Evolutionary conservation across 345 rosid species (phyloP).

Genomic region (Rhizophora apiculata): DNA sequence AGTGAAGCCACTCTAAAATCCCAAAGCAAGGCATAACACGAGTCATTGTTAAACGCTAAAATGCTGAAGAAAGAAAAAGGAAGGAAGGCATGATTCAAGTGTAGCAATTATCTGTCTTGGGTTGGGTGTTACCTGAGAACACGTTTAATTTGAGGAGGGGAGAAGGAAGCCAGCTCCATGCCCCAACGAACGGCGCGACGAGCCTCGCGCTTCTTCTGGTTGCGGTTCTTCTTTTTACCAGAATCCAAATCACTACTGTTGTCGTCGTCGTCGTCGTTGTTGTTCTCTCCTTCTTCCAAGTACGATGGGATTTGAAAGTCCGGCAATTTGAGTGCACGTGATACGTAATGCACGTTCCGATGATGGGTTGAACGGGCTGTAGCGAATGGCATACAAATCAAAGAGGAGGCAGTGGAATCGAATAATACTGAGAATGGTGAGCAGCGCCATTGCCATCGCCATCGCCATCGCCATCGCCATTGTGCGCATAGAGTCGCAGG

Average conservation of each 20-base stretch:
- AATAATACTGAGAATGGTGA: conserved; percentile 17
- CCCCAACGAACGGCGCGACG: conserved; percentile 83
- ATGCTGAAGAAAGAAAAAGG: background rate
- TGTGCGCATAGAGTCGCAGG: no score
- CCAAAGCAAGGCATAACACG: background rate
- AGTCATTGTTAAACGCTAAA: no score
- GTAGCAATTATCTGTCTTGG: no score
- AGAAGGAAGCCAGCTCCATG: conserved; percentile 72
- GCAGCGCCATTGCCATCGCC: background rate
- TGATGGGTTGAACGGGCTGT: conserved; percentile 25
- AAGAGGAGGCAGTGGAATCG: background rate
- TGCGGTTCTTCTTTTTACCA: conserved; percentile 55
- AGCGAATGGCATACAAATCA: conserved; percentile 18
- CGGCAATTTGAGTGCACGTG: conserved; percentile 33
- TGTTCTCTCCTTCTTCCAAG: conserved; percentile 21
- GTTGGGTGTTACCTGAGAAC: conserved; percentile 45
- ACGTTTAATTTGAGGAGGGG: conserved; percentile 61
- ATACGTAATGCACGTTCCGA: conserved; percentile 26
- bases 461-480: no score
- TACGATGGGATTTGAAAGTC: conserved; percentile 28
- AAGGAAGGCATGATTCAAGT: no score
- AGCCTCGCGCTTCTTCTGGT: conserved; percentile 90
- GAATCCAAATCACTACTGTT: conserved; percentile 40
- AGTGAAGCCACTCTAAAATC: conserved; percentile 56
- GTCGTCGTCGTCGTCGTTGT: conserved; percentile 20